These are phyloP conservation scores for Curvularia sp. DNA, from an alignment of 2,329 filamentous ascomycete species.

Conservation along the genomic window DNA sequence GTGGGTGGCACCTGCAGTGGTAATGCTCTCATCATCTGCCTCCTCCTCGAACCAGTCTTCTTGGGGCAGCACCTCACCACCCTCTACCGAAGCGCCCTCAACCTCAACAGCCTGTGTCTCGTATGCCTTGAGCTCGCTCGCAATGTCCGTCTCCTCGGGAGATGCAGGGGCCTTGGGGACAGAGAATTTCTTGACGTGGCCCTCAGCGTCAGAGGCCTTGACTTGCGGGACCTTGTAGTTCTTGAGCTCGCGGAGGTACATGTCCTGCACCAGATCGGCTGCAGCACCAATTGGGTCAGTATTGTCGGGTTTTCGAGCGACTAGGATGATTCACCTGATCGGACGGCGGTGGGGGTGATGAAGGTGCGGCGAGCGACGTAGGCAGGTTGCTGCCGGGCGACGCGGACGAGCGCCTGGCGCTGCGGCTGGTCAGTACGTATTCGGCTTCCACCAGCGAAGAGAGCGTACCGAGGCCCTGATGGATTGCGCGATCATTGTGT, in stretches of 20 bases:
- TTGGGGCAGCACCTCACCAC: constrained; percentile 66
- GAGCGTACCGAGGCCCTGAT: constrained; percentile 66
- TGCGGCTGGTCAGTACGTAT: constrained; percentile 49
- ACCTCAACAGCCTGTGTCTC: constrained; percentile 93
- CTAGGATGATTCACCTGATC: constrained; percentile 63
- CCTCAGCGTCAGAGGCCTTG: constrained; percentile 87
- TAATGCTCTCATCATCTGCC: constrained; percentile 58
- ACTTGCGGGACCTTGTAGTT: constrained; percentile 86
- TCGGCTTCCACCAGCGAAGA: constrained; percentile 10
- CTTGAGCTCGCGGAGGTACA: constrained; percentile 96
- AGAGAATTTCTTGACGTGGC: constrained; percentile 87
- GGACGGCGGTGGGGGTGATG: constrained; percentile 66
- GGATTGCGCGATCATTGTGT: constrained; percentile 66
- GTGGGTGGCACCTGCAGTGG: constrained; percentile 50
- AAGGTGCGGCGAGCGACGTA: constrained; percentile 67
- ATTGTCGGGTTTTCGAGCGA: constrained; percentile 23
- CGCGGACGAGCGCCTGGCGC: constrained; percentile 68
- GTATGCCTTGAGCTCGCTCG: constrained; percentile 91
- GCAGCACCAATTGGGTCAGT: constrained; percentile 47
- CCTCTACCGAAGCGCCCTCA: constrained; percentile 74
- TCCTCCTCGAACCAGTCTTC: constrained; percentile 87
- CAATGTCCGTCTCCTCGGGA: constrained; percentile 93
- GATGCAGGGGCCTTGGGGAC: constrained; percentile 82
- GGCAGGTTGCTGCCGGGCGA: constrained; percentile 64
- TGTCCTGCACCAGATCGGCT: constrained; percentile 98